Evolutionary conservation across 2,329 filamentous ascomycete species (phyloP), one percentile per base, ranked within the genome.

Genomic region (Aspergillaceae sp.): DNA sequence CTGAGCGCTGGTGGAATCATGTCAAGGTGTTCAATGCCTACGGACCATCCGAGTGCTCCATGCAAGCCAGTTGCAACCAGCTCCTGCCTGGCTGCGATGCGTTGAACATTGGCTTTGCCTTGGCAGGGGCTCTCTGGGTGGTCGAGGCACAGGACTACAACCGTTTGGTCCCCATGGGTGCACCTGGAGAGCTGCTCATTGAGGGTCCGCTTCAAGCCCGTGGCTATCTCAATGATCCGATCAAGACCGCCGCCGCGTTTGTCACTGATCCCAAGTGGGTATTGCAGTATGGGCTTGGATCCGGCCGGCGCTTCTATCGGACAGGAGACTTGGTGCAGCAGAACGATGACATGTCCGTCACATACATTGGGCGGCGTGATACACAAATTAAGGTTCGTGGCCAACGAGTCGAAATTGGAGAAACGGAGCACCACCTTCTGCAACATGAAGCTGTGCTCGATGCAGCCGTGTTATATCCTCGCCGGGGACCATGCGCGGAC

Each of bases 221-320:
- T 5, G 37, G 37, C 2, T 40, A 40, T 7, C 37, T 40, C 8
- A 28, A 10, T n/a, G 37, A 40, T 9, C 37, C 11, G 7, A 26
- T 27, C 8, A 40, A 29, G n/a, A 40, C 37, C 7, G 11, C n/a
- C 4, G 37, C 37, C 8, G 37, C 37, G 19, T 40, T 27, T 26
- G 28, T 40, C 11, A 4, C 26, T n/a, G 5, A 3, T 7, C 33
- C 33, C n/a, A 11, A 6, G 7, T n/a, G 71, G 72, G 26, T 37
- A 41, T 8, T 11, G n/a, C 37, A 5, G 27, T 6, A 40, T 4
- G 37, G 27, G 2, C 2, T 40, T 8, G 7, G 19, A n/a, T 26
- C 35, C 10, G 37, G 11, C 6, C 19, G 3, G 6, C 37, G 37
- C 6, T 2, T 40, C 10, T 40, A 40, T 40, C 26, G 28, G 27